A percentile compares a stretch with the other conserved stretches of the same genome.
phyloP scores from a whole-genome alignment of 371 early-diverging fungal species.

The Sporodiniella umbellata region DNA sequence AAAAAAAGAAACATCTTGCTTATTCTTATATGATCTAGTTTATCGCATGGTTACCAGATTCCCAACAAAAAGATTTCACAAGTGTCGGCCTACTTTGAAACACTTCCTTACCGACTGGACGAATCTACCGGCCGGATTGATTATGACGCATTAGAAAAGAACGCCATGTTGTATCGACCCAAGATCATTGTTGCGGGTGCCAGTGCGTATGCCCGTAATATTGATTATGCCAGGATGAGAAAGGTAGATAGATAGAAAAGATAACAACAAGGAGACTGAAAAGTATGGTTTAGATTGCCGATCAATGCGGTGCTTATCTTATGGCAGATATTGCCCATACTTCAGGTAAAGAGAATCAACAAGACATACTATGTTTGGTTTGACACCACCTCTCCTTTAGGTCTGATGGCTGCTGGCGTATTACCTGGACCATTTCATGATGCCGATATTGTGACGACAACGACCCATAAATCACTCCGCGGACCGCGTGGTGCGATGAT shows the following conservation, averaged over 20 bases:
- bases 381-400: not conserved
- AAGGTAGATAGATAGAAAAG: conserved; percentile 32
- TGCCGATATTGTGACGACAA: conserved; percentile 99
- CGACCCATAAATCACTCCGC: conserved; percentile 99
- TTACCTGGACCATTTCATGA: conserved; percentile 91
- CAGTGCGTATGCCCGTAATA: conserved; percentile 94
- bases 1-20: not conserved
- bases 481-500: conserved; percentile 99
- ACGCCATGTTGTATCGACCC: conserved; percentile 90
- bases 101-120: conserved; percentile 94
- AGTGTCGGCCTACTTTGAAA: conserved; percentile 97
- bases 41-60: conserved; percentile 99
- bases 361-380: too few species aligned
- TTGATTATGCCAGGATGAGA: conserved; percentile 94
- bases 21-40: conserved; percentile 35
- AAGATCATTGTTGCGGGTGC: conserved; percentile 99
- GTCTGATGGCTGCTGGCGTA: conserved; percentile 90
- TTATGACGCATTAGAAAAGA: conserved; percentile 87
- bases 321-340: conserved; percentile 99
- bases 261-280: too few species aligned
- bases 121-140: conserved; percentile 93
- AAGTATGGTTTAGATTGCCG: conserved; percentile 84
- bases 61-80: conserved; percentile 97
- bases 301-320: conserved; percentile 86
- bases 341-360: conserved; percentile 49